Evolutionary conservation across 768 basidiomycete species (phyloP).

Genomic region (Termitomyces sp.): DNA sequence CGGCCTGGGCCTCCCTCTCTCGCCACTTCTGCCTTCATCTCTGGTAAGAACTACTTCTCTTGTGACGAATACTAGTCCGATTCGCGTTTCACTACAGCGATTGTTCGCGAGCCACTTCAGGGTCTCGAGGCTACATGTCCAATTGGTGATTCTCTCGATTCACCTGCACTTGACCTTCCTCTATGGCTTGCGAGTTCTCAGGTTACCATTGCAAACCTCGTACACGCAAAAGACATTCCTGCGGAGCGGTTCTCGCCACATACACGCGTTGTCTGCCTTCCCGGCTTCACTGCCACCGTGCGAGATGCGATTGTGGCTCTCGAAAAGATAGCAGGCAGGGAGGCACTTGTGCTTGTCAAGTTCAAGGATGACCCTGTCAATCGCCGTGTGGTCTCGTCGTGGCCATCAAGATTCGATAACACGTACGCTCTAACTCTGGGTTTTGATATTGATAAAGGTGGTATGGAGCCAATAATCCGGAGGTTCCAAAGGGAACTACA

Average conservation of each 20-base stretch:
- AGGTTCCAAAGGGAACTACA: neutral
- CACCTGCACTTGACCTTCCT: conserved; percentile 40
- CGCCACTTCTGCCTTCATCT: conserved; percentile 53
- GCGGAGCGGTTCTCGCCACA: conserved; percentile 34
- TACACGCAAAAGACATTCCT: conserved; percentile 41
- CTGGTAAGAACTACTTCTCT: conserved; percentile 26
- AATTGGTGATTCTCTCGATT: conserved; percentile 38
- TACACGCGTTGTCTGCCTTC: conserved; percentile 51
- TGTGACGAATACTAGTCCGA: neutral
- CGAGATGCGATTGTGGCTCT: conserved; percentile 51
- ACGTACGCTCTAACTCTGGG: conserved; percentile 36
- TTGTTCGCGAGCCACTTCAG: conserved; percentile 55
- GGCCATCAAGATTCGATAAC: conserved; percentile 44
- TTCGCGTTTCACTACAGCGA: conserved; percentile 20
- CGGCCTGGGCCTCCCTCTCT: conserved; percentile 49
- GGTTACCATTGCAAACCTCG: conserved; percentile 49
- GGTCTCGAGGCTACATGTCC: conserved; percentile 46
- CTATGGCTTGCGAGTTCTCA: conserved; percentile 47
- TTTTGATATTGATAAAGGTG: conserved; percentile 38
- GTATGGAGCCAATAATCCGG: conserved; percentile 38
- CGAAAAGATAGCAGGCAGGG: conserved; percentile 43
- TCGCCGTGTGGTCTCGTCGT: conserved; percentile 39
- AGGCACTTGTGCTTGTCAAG: conserved; percentile 39
- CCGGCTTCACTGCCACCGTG: conserved; percentile 54
- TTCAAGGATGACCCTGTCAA: conserved; percentile 40